These are phyloP conservation scores for Jacaranda copaia DNA, from an alignment of 257 asterid genomes.

Conservation along the genomic window DNA sequence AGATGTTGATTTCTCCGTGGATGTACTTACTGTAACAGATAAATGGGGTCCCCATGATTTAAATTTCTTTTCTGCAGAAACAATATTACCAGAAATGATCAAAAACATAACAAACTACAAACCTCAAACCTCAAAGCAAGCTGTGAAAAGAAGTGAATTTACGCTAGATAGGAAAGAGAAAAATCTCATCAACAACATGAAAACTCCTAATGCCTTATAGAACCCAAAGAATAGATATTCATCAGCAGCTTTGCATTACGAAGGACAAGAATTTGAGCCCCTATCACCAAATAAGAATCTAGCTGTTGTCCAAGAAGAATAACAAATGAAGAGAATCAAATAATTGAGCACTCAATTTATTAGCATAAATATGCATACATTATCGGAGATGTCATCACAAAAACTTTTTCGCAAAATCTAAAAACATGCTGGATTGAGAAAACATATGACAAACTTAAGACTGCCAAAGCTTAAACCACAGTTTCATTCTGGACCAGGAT, in stretches of 20 bases:
- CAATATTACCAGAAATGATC: constrained; percentile 10
- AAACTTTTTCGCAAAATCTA: not conserved
- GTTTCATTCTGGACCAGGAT: not conserved
- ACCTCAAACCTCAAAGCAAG: not conserved
- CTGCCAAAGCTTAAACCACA: not conserved
- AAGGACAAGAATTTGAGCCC: no score
- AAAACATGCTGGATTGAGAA: constrained; percentile 18
- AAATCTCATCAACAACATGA: not conserved
- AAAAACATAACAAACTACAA: not conserved
- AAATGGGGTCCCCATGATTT: constrained; percentile 50
- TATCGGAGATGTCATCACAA: no score
- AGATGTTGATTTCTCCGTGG: constrained; percentile 34
- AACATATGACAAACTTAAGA: not conserved
- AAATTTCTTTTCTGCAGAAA: constrained; percentile 45
- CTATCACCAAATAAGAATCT: no score
- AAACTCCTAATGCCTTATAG: not conserved
- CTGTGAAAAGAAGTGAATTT: not conserved
- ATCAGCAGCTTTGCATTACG: no score
- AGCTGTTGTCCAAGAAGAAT: no score
- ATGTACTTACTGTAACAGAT: constrained; percentile 27
- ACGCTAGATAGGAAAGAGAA: not conserved
- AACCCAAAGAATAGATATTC: not conserved
- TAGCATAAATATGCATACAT: no score
- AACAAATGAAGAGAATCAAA: no score
- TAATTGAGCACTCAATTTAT: no score